Conservation (phyloP, 2,329 filamentous ascomycete genomes). For the Aaosphaeria arxii region DNA sequence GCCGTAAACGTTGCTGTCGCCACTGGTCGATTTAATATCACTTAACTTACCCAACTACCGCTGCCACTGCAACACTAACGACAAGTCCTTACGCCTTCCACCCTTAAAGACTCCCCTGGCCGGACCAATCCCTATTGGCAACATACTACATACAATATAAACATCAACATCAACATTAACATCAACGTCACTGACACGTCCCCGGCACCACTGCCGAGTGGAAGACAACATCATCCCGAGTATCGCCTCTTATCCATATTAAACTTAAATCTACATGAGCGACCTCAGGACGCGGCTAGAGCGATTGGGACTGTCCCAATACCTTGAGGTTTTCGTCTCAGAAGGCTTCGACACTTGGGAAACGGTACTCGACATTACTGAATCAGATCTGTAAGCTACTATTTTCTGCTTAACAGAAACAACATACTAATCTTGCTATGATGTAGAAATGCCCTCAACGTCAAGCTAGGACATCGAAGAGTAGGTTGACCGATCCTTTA, state of each 20-base stretch:
- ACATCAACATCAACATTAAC: too few species aligned
- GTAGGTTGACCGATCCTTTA: constrained; percentile 50
- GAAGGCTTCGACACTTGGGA: constrained; percentile 87
- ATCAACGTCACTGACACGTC: too few species aligned
- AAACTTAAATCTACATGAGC: constrained; percentile 51
- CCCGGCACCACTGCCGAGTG: too few species aligned
- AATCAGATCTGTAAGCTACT: constrained; percentile 69
- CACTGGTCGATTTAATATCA: constrained; percentile 19
- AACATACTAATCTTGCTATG: constrained; percentile 8
- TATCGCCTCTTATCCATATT: background rate
- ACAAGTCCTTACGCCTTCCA: background rate
- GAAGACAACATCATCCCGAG: too few species aligned
- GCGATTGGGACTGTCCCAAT: constrained; percentile 76
- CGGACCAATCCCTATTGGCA: too few species aligned
- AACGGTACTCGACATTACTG: constrained; percentile 77
- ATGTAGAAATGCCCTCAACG: constrained; percentile 65
- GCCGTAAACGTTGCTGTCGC: constrained; percentile 8
- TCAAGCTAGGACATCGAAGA: constrained; percentile 78
- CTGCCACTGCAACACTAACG: background rate
- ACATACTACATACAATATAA: too few species aligned
- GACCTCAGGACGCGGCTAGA: constrained; percentile 65
- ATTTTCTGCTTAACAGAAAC: background rate
- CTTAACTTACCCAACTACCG: background rate
- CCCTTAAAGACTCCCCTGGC: too few species aligned
- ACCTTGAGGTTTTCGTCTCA: constrained; percentile 68